phyloP scores from a whole-genome alignment of 495 filamentous ascomycete genomes.

The Podospora pseudoanserina region DNA sequence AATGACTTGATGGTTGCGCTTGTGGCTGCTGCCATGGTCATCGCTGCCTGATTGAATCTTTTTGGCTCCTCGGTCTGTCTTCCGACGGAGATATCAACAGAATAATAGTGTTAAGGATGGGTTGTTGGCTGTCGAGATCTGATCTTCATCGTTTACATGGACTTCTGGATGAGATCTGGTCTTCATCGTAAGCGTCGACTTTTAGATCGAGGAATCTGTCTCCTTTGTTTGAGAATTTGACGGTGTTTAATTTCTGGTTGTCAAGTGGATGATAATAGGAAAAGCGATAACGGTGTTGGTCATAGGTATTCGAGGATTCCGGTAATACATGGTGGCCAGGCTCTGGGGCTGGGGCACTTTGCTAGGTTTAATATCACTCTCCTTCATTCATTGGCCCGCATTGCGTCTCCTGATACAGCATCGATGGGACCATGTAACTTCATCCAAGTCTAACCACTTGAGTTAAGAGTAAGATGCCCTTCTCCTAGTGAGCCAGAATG shows the following conservation, averaged over 20 bases:
- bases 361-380: not conserved
- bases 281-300: not conserved
- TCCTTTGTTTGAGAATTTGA: not conserved
- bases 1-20: not conserved
- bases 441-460: no score
- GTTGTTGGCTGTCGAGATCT: not conserved
- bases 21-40: not conserved
- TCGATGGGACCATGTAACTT: no score
- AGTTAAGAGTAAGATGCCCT: no score
- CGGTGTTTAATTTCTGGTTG: not conserved
- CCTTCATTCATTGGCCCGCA: not conserved
- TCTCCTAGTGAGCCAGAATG: no score
- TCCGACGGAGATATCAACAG: not conserved
- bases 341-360: not conserved
- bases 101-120: not conserved
- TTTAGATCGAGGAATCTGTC: no score
- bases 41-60: not conserved
- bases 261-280: not conserved
- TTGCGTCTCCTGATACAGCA: no score
- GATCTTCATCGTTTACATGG: not conserved
- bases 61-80: not conserved
- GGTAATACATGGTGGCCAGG: not conserved
- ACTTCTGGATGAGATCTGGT: not conserved
- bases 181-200: no score
- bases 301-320: not conserved